Percentiles rank a stretch among this genome's conserved stretches.
phyloP scores from a whole-genome alignment of 2,329 filamentous ascomycete genomes.

The Periconia digitata region DNA sequence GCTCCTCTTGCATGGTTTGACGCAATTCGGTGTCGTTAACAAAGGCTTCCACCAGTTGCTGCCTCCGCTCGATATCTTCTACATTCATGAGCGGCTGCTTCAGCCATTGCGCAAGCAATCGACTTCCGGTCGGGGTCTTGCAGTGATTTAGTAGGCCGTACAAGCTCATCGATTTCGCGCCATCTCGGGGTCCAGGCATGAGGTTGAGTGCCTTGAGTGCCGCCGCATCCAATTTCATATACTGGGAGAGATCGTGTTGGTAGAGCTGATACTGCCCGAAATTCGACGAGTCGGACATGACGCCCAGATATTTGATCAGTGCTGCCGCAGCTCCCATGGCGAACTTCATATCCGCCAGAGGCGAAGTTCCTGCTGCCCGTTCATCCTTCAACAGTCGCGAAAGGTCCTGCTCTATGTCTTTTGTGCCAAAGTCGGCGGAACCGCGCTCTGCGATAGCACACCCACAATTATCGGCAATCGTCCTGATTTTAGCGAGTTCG shows the following conservation, averaged over 20 bases:
- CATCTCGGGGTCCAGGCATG: constrained; percentile 93
- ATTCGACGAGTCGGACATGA: constrained; percentile 88
- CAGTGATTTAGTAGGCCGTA: constrained; percentile 95
- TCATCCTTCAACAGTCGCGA: constrained; percentile 87
- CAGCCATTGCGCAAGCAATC: constrained; percentile 90
- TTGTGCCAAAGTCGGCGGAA: constrained; percentile 75
- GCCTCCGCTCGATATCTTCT: constrained; percentile 83
- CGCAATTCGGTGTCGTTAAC: constrained; percentile 88
- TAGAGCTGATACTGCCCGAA: constrained; percentile 97
- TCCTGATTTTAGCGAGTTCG: constrained; percentile 81
- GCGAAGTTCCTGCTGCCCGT: constrained; percentile 71
- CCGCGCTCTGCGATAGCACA: constrained; percentile 84
- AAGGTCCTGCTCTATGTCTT: constrained; percentile 95
- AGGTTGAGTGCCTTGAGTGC: constrained; percentile 92
- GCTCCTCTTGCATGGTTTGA: constrained; percentile 96
- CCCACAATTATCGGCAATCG: constrained; percentile 90
- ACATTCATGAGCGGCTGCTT: constrained; percentile 96
- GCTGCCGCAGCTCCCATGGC: constrained; percentile 95
- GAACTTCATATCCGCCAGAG: constrained; percentile 89
- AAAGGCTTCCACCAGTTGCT: constrained; percentile 94
- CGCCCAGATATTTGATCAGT: constrained; percentile 89
- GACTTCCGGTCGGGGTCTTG: constrained; percentile 91
- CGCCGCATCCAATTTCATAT: constrained; percentile 96
- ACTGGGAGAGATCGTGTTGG: constrained; percentile 94
- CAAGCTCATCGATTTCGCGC: constrained; percentile 95